These are phyloP conservation scores for Hypoxylon sp. DNA, from an alignment of 2,329 filamentous ascomycete species.

Conservation along the genomic window DNA sequence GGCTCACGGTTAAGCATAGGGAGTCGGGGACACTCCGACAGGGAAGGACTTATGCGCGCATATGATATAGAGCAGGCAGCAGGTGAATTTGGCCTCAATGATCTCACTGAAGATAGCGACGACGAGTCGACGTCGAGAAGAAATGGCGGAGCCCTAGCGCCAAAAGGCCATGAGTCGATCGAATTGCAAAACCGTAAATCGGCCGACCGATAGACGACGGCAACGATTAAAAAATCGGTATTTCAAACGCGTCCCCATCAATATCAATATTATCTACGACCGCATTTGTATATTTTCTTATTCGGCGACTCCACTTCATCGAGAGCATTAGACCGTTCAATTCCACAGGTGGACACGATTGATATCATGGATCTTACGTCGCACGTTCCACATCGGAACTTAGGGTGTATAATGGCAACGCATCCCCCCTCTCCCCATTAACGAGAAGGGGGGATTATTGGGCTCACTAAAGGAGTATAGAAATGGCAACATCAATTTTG, in stretches of 20 bases:
- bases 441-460: conserved; percentile 15
- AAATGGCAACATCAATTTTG: conserved; percentile 35
- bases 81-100: conserved; percentile 80
- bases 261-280: conserved; percentile 39
- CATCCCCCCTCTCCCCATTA: conserved; percentile 12
- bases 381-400: conserved; percentile 40
- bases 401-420: conserved; percentile 39
- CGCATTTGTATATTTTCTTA: conserved; percentile 53
- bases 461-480: conserved; percentile 42
- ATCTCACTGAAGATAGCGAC: conserved; percentile 84
- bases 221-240: conserved; percentile 16
- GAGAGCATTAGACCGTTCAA: conserved; percentile 41
- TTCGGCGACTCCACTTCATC: conserved; percentile 31
- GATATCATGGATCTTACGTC: conserved; percentile 49
- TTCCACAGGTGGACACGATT: conserved; percentile 47
- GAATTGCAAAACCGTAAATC: conserved; percentile 66
- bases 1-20: conserved; percentile 75
- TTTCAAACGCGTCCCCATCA: conserved; percentile 18
- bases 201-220: conserved; percentile 33
- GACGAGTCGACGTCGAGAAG: conserved; percentile 66
- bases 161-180: conserved; percentile 62
- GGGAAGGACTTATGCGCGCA: conserved; percentile 86
- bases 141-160: conserved; percentile 57
- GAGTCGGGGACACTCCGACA: conserved; percentile 74
- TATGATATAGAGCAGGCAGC: conserved; percentile 86